Percentiles rank a stretch among this genome's conserved stretches.
Conservation (phyloP, 805 yeast genomes). For the Metschnikowia noctiluminum region DNA sequence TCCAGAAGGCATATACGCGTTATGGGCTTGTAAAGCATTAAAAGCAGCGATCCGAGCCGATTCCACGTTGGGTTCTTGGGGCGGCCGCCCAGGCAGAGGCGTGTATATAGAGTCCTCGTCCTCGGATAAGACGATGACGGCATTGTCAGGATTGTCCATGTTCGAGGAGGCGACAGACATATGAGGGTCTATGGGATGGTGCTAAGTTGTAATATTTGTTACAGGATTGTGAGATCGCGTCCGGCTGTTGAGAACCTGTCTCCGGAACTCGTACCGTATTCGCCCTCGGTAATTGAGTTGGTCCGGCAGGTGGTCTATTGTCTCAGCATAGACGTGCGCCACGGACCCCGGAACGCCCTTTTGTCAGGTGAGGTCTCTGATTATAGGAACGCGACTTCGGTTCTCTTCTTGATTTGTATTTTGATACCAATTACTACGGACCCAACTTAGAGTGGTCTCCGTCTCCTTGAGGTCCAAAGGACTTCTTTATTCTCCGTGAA, state of each 20-base stretch:
- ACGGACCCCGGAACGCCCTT: not conserved
- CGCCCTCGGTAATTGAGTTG: too few species aligned
- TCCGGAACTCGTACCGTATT: not conserved
- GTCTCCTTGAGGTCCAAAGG: too few species aligned
- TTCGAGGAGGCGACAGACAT: not conserved
- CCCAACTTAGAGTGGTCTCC: too few species aligned
- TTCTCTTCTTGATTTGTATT: too few species aligned
- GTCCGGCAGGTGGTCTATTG: too few species aligned
- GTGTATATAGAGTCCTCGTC: conserved; percentile 3
- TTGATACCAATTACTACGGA: too few species aligned
- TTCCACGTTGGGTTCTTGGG: not conserved
- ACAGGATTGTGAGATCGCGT: not conserved
- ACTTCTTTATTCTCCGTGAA: too few species aligned
- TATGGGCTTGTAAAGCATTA: not conserved
- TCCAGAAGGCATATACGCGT: not conserved
- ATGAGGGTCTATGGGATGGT: not conserved
- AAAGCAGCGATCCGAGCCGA: not conserved
- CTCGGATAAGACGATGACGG: conserved; percentile 9
- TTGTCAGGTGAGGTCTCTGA: too few species aligned
- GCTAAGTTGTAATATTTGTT: not conserved
- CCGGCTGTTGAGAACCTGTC: not conserved
- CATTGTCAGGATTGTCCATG: conserved; percentile 5
- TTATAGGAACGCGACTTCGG: too few species aligned
- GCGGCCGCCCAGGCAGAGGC: not conserved
- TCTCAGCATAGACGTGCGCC: not conserved